phyloP scores from a whole-genome alignment of 2,329 filamentous ascomycete species.

The Botrytis elliptica region DNA sequence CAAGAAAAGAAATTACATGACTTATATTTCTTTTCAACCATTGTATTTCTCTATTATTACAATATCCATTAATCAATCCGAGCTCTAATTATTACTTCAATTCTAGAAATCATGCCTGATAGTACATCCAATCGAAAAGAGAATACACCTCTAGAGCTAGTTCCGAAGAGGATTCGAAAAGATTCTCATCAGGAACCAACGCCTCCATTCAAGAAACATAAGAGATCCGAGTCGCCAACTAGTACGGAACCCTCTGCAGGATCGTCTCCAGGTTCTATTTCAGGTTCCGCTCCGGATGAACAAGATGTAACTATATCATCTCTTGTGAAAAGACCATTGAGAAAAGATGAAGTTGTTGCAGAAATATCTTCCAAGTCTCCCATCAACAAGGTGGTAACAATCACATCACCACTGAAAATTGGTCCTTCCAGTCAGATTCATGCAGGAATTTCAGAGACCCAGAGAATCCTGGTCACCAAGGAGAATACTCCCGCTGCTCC shows the following conservation, averaged over 20 bases:
- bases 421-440: not conserved
- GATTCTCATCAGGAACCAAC: not conserved
- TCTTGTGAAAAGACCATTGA: not conserved
- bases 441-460: not conserved
- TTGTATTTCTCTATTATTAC: not conserved
- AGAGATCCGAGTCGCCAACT: not conserved
- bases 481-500: accelerated
- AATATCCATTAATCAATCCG: no score
- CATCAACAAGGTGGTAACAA: not conserved
- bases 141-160: not conserved
- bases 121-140: not conserved
- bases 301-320: no score
- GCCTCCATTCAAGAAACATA: not conserved
- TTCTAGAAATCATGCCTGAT: not conserved
- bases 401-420: not conserved
- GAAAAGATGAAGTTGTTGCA: not conserved
- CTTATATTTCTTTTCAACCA: not conserved
- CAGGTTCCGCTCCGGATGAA: not conserved
- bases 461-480: no score
- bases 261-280: not conserved
- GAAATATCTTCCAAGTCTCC: not conserved
- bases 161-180: not conserved
- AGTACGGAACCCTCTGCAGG: not conserved
- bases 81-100: not conserved
- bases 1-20: not conserved